Evolutionary conservation across 192 early-diverging fungal species (phyloP).

Genomic region (Entophlyctis helioformis): DNA sequence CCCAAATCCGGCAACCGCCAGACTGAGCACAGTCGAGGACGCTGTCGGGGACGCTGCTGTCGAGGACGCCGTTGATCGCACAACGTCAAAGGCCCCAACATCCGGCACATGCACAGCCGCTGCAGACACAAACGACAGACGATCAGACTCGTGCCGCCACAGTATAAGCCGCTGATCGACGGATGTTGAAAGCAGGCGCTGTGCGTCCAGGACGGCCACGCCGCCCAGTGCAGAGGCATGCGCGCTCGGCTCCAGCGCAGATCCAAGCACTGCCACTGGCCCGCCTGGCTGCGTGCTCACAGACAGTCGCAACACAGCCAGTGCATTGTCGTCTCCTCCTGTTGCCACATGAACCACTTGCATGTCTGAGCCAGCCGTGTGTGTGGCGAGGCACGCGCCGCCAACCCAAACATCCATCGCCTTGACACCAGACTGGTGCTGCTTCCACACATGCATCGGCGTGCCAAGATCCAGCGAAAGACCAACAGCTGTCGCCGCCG

Average conservation of each 20-base stretch:
- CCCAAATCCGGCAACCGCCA: constrained; percentile 13
- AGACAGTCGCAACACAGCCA: constrained; percentile 14
- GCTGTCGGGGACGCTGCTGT: not conserved
- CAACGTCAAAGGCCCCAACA: not conserved
- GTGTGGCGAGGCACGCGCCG: not conserved
- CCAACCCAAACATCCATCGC: constrained; percentile 29
- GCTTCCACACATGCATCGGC: constrained; percentile 16
- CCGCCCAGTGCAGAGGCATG: constrained; percentile 67
- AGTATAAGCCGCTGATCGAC: constrained; percentile 60
- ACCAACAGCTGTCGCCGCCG: too few relatives aligned
- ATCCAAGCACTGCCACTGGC: not conserved
- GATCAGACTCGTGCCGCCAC: constrained; percentile 27
- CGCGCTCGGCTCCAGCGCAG: constrained; percentile 11
- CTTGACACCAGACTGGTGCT: constrained; percentile 72
- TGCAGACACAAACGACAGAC: constrained; percentile 7
- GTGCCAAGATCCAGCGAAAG: constrained; percentile 1
- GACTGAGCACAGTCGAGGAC: not conserved
- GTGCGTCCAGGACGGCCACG: constrained; percentile 18
- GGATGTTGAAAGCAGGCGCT: constrained; percentile 26
- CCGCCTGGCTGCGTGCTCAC: constrained; percentile 3
- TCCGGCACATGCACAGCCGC: constrained; percentile 7
- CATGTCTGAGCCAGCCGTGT: not conserved
- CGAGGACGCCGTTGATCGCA: not conserved
- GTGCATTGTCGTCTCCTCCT: constrained; percentile 71
- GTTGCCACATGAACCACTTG: constrained; percentile 29